phyloP scores from a whole-genome alignment of 257 asterid species.

The Lycium barbarum region DNA sequence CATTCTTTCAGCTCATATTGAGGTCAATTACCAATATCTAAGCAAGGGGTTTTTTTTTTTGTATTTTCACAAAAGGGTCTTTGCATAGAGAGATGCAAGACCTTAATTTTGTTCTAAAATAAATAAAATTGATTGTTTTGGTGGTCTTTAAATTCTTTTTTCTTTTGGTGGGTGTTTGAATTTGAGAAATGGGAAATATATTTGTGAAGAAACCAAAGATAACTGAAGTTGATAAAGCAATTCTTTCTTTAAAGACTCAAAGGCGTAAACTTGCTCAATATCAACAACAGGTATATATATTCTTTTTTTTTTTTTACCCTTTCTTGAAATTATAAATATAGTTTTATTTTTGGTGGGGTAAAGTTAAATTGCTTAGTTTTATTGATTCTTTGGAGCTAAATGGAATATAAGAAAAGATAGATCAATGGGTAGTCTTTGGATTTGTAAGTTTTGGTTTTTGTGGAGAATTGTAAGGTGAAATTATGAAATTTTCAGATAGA shows the following conservation, averaged over 20 bases:
- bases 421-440: not conserved
- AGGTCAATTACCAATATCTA: not conserved
- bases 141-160: not conserved
- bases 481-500: not conserved
- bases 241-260: conserved; percentile 95
- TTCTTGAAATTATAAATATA: not conserved
- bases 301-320: not conserved
- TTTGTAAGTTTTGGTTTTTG: not conserved
- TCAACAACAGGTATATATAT: conserved; percentile 78
- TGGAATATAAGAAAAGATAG: not conserved
- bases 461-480: not conserved
- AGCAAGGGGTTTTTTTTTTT: not conserved
- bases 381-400: not conserved
- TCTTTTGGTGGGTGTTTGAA: not conserved
- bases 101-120: not conserved
- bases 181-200: conserved; percentile 71
- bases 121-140: not conserved
- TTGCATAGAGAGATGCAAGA: conserved; percentile 1
- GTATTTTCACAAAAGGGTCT: not conserved
- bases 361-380: not conserved
- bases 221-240: conserved; percentile 92
- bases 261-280: conserved; percentile 95
- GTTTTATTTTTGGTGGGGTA: conserved; percentile 1
- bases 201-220: conserved; percentile 93
- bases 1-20: not conserved